Base-by-base conservation (phyloP, 257 asterid species). In the Jasminum sambac region DNA sequence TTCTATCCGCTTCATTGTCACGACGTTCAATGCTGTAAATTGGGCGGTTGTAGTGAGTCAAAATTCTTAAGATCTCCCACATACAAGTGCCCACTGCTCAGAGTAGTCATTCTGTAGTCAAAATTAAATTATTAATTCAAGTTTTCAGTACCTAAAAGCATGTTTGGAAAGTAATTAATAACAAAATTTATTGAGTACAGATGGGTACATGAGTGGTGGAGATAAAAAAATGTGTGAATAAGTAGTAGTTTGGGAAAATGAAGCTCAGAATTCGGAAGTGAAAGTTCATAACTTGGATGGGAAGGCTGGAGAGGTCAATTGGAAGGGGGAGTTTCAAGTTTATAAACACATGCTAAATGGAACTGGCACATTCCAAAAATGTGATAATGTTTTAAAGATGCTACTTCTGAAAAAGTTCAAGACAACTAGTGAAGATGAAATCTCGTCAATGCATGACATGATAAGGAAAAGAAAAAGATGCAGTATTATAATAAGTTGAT, bases 21-120 rank as follows among this genome's bases (percentile, higher is more conserved):
- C 76, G 86, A 42, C 79, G 84, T 66, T 88, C 98, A 81, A 73
- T 82, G 83, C 89, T 90, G 89, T 83, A 89, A 70, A 95, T 84
- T 8, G 98, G 99, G 72, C 98, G 89, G 85, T 95, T 91, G 72
- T 95, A 91, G 80, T 91, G 97, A 21, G 97, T 95, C 80, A 95
- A 78, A 77, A 95, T 87, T 75, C 99, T 77, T 81, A 95, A 82
- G 73, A 91, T 95, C 78, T 95, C 99, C 73, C 98, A 79, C 99
- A 95, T 74, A 97, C 98, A 72, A 95, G 92, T 76, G 98, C 99
- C 99, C 99, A 95, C 81, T 95, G 96, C 79, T 95, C 99, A 42
- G 98, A 91, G 76, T 91, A 89, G 71, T 87, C 99, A 26, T 83
- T 89, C 99, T 95, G 92, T 69, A 80, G 72, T 74, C 50, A 62